Conservation (phyloP, 108 stramenopile genomes). For the Nitzschia sp. region DNA sequence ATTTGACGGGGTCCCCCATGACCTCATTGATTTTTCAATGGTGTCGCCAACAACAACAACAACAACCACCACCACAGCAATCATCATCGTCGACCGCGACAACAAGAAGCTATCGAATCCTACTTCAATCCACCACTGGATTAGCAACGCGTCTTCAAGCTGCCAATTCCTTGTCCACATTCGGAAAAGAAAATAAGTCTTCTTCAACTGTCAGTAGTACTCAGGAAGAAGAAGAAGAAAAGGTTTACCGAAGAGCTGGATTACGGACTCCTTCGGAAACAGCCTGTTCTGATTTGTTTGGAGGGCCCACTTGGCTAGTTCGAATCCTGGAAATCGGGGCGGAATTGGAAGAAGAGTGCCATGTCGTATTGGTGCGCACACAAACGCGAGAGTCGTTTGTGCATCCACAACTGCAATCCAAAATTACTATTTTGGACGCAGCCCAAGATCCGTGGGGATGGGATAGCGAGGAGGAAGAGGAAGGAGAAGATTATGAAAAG, state of each 20-base stretch:
- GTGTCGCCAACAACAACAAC: constrained; percentile 12
- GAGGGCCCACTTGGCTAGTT: constrained; percentile 23
- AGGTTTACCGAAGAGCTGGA: constrained; percentile 37
- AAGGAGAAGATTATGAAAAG: neutral
- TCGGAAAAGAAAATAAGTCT: constrained; percentile 12
- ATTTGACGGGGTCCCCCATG: neutral
- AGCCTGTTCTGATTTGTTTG: constrained; percentile 29
- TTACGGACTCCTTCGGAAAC: constrained; percentile 37
- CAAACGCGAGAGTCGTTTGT: neutral
- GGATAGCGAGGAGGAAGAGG: constrained; percentile 19
- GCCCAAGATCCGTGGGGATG: constrained; percentile 36
- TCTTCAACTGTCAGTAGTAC: constrained; percentile 3
- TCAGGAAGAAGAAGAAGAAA: constrained; percentile 1
- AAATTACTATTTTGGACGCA: neutral
- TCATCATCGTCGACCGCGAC: neutral
- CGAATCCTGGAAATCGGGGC: constrained; percentile 24
- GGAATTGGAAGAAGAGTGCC: neutral
- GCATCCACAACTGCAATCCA: neutral
- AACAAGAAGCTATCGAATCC: constrained; percentile 24
- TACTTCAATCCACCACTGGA: constrained; percentile 26
- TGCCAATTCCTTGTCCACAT: constrained; percentile 6
- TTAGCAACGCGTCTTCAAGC: constrained; percentile 20
- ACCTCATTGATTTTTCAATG: constrained; percentile 4
- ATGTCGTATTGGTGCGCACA: neutral
- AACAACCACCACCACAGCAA: constrained; percentile 1